These are phyloP conservation scores for Leccinum boreale DNA, from an alignment of 768 basidiomycete genomes.

Conservation along the genomic window DNA sequence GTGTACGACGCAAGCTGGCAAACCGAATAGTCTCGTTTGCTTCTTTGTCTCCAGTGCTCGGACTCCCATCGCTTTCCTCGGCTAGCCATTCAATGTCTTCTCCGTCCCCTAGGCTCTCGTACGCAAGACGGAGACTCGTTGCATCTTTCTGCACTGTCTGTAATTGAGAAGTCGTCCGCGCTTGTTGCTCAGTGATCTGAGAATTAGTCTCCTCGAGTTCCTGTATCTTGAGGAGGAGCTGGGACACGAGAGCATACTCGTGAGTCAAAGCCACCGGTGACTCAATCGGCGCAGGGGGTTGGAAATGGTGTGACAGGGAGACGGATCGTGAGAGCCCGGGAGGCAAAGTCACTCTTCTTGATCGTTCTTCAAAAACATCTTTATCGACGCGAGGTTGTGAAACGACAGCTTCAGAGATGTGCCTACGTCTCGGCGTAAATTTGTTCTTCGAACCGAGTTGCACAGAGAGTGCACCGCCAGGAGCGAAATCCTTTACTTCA, in stretches of 20 bases:
- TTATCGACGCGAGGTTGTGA: constrained; percentile 9
- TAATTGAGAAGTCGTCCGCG: constrained; percentile 56
- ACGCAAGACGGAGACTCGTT: constrained; percentile 63
- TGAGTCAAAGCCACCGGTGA: constrained; percentile 18
- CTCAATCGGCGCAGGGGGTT: constrained; percentile 7
- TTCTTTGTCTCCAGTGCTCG: constrained; percentile 25
- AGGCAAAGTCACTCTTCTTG: constrained; percentile 19
- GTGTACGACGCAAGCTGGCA: constrained; percentile 26
- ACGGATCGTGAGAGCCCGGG: constrained; percentile 23
- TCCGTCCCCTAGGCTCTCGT: constrained; percentile 62
- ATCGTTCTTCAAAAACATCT: constrained; percentile 9
- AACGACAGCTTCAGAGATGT: constrained; percentile 27
- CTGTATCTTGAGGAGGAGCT: constrained; percentile 69
- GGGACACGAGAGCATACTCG: constrained; percentile 60
- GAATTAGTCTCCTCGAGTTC: constrained; percentile 75
- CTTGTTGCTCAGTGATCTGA: constrained; percentile 63
- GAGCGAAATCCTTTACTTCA: constrained; percentile 58
- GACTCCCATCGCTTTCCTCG: constrained; percentile 42
- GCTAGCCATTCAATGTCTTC: constrained; percentile 38
- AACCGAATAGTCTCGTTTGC: constrained; percentile 32
- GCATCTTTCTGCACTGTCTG: constrained; percentile 72
- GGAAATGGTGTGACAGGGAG: constrained; percentile 22
- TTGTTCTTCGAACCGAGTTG: constrained; percentile 16
- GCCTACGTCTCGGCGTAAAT: constrained; percentile 24
- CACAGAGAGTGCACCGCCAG: constrained; percentile 43